phyloP scores from a whole-genome alignment of 495 filamentous ascomycete species.

The Tuber calosporum region DNA sequence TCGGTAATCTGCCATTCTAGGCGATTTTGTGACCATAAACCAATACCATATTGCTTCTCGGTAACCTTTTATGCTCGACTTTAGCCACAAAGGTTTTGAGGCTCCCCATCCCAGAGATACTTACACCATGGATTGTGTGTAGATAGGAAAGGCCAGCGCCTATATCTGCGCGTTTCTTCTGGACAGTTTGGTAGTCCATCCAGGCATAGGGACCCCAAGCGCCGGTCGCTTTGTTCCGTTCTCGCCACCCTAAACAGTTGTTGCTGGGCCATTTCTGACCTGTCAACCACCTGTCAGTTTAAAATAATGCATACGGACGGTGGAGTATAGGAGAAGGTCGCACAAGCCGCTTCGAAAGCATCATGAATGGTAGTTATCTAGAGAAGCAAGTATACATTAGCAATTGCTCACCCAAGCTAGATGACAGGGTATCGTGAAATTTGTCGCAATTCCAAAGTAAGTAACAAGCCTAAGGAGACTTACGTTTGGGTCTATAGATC shows the following conservation, averaged over 20 bases:
- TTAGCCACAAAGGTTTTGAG: background rate
- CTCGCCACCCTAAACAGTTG: conserved; percentile 71
- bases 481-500: conserved; percentile 67
- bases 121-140: conserved; percentile 47
- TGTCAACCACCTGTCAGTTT: conserved; percentile 4
- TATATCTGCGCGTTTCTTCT: conserved; percentile 70
- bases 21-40: conserved; percentile 91
- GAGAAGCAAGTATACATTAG: conserved; percentile 15
- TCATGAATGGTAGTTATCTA: conserved; percentile 38
- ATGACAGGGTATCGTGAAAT: background rate
- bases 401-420: conserved; percentile 5
- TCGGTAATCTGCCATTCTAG: conserved; percentile 97
- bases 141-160: conserved; percentile 80
- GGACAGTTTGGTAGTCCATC: conserved; percentile 74
- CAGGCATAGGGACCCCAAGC: conserved; percentile 73
- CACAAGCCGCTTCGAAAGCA: conserved; percentile 36
- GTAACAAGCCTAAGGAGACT: conserved; percentile 17
- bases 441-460: background rate
- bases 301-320: background rate
- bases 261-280: conserved; percentile 49
- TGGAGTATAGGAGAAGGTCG: background rate
- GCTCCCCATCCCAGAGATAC: conserved; percentile 21
- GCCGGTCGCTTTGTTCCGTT: conserved; percentile 69
- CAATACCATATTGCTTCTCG: conserved; percentile 61
- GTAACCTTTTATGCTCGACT: background rate